Conservation (phyloP, 148 eudicot genomes). For the Amaranthus cruentus region DNA sequence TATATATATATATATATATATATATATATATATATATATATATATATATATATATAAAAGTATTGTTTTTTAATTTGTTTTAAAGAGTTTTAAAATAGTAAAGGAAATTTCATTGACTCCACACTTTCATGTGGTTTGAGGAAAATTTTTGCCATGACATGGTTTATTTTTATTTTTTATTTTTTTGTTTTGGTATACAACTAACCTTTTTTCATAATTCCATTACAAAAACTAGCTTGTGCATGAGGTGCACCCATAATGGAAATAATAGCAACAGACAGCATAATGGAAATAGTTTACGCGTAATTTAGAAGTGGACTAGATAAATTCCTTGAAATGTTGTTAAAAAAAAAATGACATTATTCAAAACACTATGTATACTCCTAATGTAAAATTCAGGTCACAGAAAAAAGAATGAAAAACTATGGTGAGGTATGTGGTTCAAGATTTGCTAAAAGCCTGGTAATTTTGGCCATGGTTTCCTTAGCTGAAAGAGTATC, state of each 20-base stretch:
- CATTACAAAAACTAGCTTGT: too few relatives aligned
- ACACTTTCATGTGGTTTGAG: too few relatives aligned
- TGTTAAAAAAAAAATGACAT: slow-evolving; percentile 16
- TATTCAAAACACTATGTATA: slow-evolving; percentile 40
- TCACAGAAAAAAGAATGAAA: slow-evolving; percentile 35
- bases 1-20: slow-evolving; percentile 5
- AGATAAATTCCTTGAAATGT: slow-evolving; percentile 20
- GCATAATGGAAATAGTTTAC: too few relatives aligned
- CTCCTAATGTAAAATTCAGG: slow-evolving; percentile 42
- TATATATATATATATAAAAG: not conserved
- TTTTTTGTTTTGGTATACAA: too few relatives aligned
- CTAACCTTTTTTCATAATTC: too few relatives aligned
- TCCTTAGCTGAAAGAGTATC: slow-evolving; percentile 76
- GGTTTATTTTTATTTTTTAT: too few relatives aligned
- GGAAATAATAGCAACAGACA: too few relatives aligned
- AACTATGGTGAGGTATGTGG: slow-evolving; percentile 70
- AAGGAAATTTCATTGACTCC: too few relatives aligned
- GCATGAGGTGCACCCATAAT: too few relatives aligned
- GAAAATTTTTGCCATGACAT: too few relatives aligned
- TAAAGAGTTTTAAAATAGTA: too few relatives aligned
- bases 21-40: not conserved
- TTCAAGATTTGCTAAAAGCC: slow-evolving; percentile 78
- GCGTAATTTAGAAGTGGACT: slow-evolving; percentile 1
- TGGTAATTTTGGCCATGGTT: slow-evolving; percentile 73
- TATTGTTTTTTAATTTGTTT: not conserved